phyloP scores from a whole-genome alignment of 129 eudicot genomes.

The Scalesia atractyloides region DNA sequence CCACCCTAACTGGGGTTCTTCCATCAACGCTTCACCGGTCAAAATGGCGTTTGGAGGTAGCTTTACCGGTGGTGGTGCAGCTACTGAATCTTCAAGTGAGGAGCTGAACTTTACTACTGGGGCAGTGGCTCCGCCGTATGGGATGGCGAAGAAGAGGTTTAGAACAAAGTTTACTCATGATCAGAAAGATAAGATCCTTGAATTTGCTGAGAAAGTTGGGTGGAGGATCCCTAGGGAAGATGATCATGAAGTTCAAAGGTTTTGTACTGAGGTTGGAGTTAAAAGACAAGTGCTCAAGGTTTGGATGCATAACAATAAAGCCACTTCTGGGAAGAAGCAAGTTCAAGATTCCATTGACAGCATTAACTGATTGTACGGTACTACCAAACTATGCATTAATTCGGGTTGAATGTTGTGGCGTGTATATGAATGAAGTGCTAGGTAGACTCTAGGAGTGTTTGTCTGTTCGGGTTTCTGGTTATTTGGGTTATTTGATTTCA shows the following conservation, averaged over 20 bases:
- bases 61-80: conserved; percentile 26
- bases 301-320: conserved; percentile 93
- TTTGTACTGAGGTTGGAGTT: conserved; percentile 71
- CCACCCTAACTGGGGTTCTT: conserved; percentile 50
- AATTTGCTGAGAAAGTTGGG: conserved; percentile 77
- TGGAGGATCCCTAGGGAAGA: conserved; percentile 92
- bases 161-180: conserved; percentile 74
- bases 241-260: conserved; percentile 70
- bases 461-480: too few species aligned
- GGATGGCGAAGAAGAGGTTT: conserved; percentile 48
- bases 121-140: conserved; percentile 39
- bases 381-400: conserved; percentile 28
- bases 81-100: conserved; percentile 73
- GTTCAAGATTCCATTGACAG: conserved; percentile 44
- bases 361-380: conserved; percentile 35
- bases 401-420: conserved; percentile 33
- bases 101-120: conserved; percentile 54
- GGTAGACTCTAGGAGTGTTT: background rate
- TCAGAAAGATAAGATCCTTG: conserved; percentile 84
- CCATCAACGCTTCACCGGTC: conserved; percentile 54
- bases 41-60: conserved; percentile 57
- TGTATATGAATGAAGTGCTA: conserved; percentile 26
- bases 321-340: conserved; percentile 53
- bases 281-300: conserved; percentile 88
- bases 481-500: too few species aligned